Percentiles rank a stretch among this genome's conserved stretches.
phyloP scores from a whole-genome alignment of 352 stramenopile species.

The Phytophthora syringae region DNA sequence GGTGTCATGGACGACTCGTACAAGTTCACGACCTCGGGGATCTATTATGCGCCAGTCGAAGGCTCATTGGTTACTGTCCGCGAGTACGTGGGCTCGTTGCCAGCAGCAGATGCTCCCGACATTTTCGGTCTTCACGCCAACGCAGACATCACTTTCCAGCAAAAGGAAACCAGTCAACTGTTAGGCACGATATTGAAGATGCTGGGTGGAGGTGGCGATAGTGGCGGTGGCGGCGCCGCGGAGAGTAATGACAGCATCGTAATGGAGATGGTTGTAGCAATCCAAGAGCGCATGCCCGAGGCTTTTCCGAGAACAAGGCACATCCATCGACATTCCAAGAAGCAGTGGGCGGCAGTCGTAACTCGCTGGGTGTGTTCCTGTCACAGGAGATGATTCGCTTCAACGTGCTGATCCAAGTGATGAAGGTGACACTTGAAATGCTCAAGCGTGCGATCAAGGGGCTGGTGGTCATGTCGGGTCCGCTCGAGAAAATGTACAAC shows the following conservation, averaged over 20 bases:
- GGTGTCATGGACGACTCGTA: slow-evolving; percentile 91
- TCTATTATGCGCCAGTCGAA: slow-evolving; percentile 84
- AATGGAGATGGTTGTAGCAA: slow-evolving; percentile 84
- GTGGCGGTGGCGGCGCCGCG: slow-evolving; percentile 44
- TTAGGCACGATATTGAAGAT: slow-evolving; percentile 78
- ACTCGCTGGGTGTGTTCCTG: slow-evolving; percentile 93
- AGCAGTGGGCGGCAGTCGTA: slow-evolving; percentile 86
- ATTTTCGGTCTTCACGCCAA: slow-evolving; percentile 95
- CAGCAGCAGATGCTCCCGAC: slow-evolving; percentile 86
- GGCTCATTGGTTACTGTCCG: slow-evolving; percentile 64
- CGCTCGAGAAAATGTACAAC: slow-evolving; percentile 93
- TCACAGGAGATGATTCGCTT: slow-evolving; percentile 93
- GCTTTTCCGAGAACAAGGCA: slow-evolving; percentile 69
- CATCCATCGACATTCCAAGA: slow-evolving; percentile 87
- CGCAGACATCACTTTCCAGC: slow-evolving; percentile 95
- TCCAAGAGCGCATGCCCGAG: slow-evolving; percentile 81
- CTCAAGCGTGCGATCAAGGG: slow-evolving; percentile 92
- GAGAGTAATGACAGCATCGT: slow-evolving; percentile 81
- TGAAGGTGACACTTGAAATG: slow-evolving; percentile 86
- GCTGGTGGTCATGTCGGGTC: slow-evolving; percentile 90
- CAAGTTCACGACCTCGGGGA: slow-evolving; percentile 72
- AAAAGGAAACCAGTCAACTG: slow-evolving; percentile 90
- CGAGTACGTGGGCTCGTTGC: slow-evolving; percentile 86
- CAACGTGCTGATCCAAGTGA: slow-evolving; percentile 88
- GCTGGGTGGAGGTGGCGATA: slow-evolving; percentile 64